Evolutionary conservation across 768 basidiomycete species (phyloP).

Genomic region (Boletus sp.): DNA sequence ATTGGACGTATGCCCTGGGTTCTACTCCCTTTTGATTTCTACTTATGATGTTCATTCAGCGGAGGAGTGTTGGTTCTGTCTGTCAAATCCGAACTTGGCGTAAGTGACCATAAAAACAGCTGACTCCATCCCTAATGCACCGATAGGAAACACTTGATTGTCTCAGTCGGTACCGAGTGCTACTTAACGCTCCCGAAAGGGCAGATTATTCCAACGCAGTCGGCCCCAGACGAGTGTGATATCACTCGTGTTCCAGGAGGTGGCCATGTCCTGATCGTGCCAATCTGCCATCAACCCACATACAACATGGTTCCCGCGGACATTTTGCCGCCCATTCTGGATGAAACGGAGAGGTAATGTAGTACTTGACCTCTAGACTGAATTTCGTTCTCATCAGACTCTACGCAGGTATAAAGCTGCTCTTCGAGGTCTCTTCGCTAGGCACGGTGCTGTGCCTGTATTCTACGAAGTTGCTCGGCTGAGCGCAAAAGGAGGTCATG

Average conservation of each 20-base stretch:
- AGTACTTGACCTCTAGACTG: constrained; percentile 15
- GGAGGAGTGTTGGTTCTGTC: constrained; percentile 97
- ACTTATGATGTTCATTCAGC: constrained; percentile 42
- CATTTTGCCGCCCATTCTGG: constrained; percentile 66
- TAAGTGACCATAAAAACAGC: constrained; percentile 37
- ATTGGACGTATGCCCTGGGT: constrained; percentile 67
- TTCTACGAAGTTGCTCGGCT: constrained; percentile 86
- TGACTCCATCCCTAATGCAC: constrained; percentile 1
- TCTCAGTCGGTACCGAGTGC: constrained; percentile 88
- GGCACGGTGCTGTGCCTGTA: constrained; percentile 64
- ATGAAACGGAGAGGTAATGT: constrained; percentile 80
- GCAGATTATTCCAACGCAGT: constrained; percentile 82
- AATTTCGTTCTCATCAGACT: neutral
- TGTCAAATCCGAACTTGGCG: constrained; percentile 91
- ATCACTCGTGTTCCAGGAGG: constrained; percentile 75
- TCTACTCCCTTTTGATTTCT: neutral
- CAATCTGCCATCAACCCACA: constrained; percentile 92
- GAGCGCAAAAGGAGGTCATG: constrained; percentile 86
- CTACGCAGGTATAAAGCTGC: constrained; percentile 70
- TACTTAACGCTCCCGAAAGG: constrained; percentile 97
- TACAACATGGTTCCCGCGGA: constrained; percentile 78
- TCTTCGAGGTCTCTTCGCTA: constrained; percentile 67
- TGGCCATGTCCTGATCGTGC: constrained; percentile 91
- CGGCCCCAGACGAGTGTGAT: constrained; percentile 40
- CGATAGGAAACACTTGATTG: constrained; percentile 88